Conservation (phyloP, 768 basidiomycete genomes). For the Pulveroboletus ravenelii region DNA sequence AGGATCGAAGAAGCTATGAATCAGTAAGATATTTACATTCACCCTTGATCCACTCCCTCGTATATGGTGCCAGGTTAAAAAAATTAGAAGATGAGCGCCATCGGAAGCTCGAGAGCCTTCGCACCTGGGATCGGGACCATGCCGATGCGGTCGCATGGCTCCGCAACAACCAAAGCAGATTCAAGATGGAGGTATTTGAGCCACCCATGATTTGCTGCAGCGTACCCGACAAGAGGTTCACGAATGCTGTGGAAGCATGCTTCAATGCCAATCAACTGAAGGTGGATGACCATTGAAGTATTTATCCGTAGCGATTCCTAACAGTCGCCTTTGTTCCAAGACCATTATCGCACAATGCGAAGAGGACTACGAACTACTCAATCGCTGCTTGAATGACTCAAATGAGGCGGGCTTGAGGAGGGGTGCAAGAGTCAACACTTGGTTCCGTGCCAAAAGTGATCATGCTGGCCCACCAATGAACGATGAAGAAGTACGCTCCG, state of each 20-base stretch:
- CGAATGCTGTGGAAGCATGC: conserved; percentile 69
- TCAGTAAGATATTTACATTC: conserved; percentile 16
- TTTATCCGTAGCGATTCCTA: background rate
- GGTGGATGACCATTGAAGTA: conserved; percentile 38
- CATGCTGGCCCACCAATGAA: conserved; percentile 50
- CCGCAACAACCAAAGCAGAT: conserved; percentile 54
- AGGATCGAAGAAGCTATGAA: conserved; percentile 30
- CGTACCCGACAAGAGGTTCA: conserved; percentile 58
- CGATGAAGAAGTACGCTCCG: conserved; percentile 48
- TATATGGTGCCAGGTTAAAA: conserved; percentile 40
- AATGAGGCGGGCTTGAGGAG: conserved; percentile 46
- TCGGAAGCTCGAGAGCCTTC: conserved; percentile 54
- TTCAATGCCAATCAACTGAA: conserved; percentile 56
- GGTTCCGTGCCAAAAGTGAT: conserved; percentile 52
- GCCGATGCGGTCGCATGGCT: conserved; percentile 71
- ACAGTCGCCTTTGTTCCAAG: conserved; percentile 34
- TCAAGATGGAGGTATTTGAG: conserved; percentile 82
- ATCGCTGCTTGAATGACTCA: conserved; percentile 62
- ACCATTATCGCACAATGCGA: conserved; percentile 81
- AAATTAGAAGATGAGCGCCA: conserved; percentile 51
- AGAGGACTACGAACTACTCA: conserved; percentile 74
- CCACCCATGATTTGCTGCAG: conserved; percentile 73
- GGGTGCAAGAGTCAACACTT: conserved; percentile 54
- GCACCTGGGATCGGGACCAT: conserved; percentile 52
- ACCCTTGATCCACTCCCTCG: background rate